Percentiles rank a stretch among this genome's conserved stretches.
phyloP scores from a whole-genome alignment of 2,329 filamentous ascomycete species.

The Colletotrichum echinochloae region DNA sequence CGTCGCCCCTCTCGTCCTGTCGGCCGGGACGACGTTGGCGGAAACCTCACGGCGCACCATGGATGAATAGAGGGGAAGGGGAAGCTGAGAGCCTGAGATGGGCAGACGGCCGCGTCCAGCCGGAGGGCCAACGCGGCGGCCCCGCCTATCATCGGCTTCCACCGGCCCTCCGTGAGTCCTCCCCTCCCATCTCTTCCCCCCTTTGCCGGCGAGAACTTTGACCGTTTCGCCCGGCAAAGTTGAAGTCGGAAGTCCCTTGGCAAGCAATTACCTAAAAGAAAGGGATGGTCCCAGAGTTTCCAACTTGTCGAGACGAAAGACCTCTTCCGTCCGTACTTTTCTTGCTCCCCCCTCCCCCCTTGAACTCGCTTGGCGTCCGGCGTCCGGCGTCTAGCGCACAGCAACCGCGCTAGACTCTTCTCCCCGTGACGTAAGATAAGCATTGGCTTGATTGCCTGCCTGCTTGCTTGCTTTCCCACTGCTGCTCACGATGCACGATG shows the following conservation, averaged over 20 bases:
- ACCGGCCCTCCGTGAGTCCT: conserved; percentile 23
- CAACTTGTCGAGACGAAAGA: not conserved
- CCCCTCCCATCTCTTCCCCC: too few relatives aligned
- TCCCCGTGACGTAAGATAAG: conserved; percentile 36
- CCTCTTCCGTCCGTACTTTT: not conserved
- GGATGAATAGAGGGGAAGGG: too few relatives aligned
- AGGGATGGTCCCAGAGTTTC: conserved; percentile 3
- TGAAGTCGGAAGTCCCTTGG: too few relatives aligned
- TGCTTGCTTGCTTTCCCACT: not conserved
- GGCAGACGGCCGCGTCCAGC: conserved; percentile 22
- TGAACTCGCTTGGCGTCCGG: not conserved
- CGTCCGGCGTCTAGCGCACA: too few relatives aligned
- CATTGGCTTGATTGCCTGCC: conserved; percentile 16
- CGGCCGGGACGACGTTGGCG: conserved; percentile 13
- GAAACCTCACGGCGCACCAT: not conserved
- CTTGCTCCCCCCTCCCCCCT: not conserved
- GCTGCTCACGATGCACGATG: conserved; percentile 9
- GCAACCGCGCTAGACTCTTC: conserved; percentile 12
- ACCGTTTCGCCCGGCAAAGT: conserved; percentile 12
- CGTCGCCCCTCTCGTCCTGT: not conserved
- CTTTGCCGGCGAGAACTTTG: conserved; percentile 28
- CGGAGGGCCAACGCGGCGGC: conserved; percentile 9
- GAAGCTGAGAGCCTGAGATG: too few relatives aligned
- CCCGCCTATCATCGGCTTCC: conserved; percentile 40
- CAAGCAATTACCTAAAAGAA: conserved; percentile 37